Conservation (phyloP, 2,329 filamentous ascomycete genomes). For the Alternaria sp. region DNA sequence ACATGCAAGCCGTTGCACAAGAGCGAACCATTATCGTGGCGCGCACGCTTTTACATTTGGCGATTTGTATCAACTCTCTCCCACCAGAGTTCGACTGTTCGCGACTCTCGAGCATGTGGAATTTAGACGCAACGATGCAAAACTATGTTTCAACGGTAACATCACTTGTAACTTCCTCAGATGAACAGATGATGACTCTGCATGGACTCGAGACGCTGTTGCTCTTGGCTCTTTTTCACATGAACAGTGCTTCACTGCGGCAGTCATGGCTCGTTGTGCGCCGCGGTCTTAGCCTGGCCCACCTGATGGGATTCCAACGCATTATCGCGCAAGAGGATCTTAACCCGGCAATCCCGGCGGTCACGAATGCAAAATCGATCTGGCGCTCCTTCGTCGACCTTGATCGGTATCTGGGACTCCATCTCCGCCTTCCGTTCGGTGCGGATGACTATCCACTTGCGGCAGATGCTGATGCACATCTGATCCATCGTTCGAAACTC, state of each 20-base stretch:
- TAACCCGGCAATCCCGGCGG: slow-evolving; percentile 34
- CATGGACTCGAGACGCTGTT: slow-evolving; percentile 48
- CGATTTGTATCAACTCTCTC: slow-evolving; percentile 45
- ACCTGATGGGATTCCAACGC: slow-evolving; percentile 51
- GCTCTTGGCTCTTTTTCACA: slow-evolving; percentile 42
- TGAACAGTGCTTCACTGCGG: slow-evolving; percentile 43
- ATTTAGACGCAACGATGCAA: slow-evolving; percentile 44
- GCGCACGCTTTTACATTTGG: slow-evolving; percentile 47
- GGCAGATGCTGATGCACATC: slow-evolving; percentile 27
- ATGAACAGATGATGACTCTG: slow-evolving; percentile 47
- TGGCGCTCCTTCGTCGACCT: slow-evolving; percentile 45
- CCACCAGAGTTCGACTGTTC: slow-evolving; percentile 44
- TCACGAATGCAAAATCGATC: slow-evolving; percentile 39
- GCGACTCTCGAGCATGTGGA: slow-evolving; percentile 42
- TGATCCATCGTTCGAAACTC: slow-evolving; percentile 37
- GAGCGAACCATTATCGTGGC: slow-evolving; percentile 44
- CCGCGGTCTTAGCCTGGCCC: slow-evolving; percentile 46
- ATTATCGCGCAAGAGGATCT: slow-evolving; percentile 37
- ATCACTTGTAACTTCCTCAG: slow-evolving; percentile 41
- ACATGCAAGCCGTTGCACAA: slow-evolving; percentile 41
- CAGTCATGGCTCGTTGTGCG: slow-evolving; percentile 47
- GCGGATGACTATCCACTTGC: slow-evolving; percentile 44
- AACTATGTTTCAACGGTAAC: slow-evolving; percentile 46
- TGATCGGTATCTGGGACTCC: slow-evolving; percentile 45
- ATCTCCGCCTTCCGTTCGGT: slow-evolving; percentile 47